Evolutionary conservation across 2,329 filamentous ascomycete genomes (phyloP).

Genomic region (Colletotrichum destructivum): DNA sequence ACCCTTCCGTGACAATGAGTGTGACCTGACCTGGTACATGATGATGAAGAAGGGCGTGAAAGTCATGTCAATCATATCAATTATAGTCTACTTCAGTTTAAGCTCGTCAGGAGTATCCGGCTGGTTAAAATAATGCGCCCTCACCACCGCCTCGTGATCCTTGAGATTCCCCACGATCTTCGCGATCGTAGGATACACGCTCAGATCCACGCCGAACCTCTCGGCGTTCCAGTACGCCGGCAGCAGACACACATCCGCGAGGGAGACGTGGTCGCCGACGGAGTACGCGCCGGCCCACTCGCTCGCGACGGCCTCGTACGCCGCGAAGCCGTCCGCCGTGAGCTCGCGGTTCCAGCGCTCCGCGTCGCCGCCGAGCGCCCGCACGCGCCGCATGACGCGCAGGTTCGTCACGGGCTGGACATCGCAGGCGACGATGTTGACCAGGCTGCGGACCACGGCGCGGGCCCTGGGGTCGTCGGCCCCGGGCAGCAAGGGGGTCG

Average conservation of each 20-base stretch:
- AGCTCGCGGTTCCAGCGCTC: constrained; percentile 67
- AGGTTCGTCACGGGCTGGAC: constrained; percentile 74
- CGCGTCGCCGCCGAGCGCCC: constrained; percentile 58
- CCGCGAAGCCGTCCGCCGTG: constrained; percentile 67
- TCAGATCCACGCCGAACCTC: constrained; percentile 68
- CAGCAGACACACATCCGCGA: constrained; percentile 72
- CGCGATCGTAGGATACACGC: constrained; percentile 62
- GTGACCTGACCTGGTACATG: too few relatives aligned
- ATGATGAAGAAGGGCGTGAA: too few relatives aligned
- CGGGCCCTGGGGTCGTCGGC: constrained; percentile 54
- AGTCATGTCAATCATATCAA: too few relatives aligned
- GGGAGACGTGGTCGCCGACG: constrained; percentile 67
- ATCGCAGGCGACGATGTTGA: constrained; percentile 69
- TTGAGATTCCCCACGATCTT: constrained; percentile 63
- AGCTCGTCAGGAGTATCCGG: constrained; percentile 58
- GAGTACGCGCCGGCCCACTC: constrained; percentile 65
- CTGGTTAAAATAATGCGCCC: constrained; percentile 69
- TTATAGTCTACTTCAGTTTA: constrained; percentile 22
- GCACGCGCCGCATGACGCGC: constrained; percentile 65
- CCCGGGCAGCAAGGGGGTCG: constrained; percentile 62
- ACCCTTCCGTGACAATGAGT: too few relatives aligned
- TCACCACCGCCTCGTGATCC: constrained; percentile 64
- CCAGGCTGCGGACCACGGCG: constrained; percentile 67
- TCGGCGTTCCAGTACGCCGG: constrained; percentile 72
- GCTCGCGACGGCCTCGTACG: constrained; percentile 65